Evolutionary conservation across 23 red algal species (phyloP).

Genomic region (Pyropia haitanensis): DNA sequence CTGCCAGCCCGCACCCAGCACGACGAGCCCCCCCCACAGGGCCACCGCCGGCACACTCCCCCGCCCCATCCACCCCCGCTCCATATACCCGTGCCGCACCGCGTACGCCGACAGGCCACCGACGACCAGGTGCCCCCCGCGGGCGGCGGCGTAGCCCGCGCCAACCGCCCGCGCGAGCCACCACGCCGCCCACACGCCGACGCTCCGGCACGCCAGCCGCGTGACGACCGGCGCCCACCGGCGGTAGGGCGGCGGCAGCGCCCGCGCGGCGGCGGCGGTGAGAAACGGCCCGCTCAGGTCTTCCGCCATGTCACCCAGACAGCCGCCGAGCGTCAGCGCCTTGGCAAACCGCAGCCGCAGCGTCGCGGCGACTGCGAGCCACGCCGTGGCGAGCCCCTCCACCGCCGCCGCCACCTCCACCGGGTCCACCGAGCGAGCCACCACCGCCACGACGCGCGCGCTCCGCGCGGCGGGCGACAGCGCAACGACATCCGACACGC

Average conservation of each 20-base stretch:
- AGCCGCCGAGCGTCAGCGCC: constrained; percentile 32
- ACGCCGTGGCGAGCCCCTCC: constrained; percentile 23
- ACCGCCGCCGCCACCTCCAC: constrained; percentile 23
- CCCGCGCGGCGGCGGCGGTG: neutral
- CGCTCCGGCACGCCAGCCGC: constrained; percentile 13
- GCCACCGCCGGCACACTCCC: neutral
- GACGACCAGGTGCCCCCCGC: constrained; percentile 17
- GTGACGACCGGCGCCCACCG: constrained; percentile 27
- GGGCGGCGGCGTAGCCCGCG: constrained; percentile 7
- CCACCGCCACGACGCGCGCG: constrained; percentile 11
- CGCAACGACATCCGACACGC: constrained; percentile 25
- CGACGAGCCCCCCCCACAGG: constrained; percentile 11
- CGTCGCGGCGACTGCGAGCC: constrained; percentile 26
- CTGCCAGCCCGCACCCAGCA: constrained; percentile 30
- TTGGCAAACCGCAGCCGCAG: constrained; percentile 29
- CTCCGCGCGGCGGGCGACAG: constrained; percentile 9
- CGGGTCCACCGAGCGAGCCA: constrained; percentile 21
- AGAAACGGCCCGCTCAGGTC: constrained; percentile 10
- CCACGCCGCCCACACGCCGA: constrained; percentile 24
- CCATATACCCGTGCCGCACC: constrained; percentile 13
- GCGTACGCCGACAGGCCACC: constrained; percentile 4
- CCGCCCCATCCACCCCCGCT: neutral
- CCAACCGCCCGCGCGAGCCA: constrained; percentile 15
- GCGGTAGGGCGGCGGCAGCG: constrained; percentile 6
- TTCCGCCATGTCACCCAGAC: constrained; percentile 18